Evolutionary conservation across 352 stramenopile species (phyloP), one percentile per base, ranked within the genome.

Genomic region (Globisporangium mamillatum): DNA sequence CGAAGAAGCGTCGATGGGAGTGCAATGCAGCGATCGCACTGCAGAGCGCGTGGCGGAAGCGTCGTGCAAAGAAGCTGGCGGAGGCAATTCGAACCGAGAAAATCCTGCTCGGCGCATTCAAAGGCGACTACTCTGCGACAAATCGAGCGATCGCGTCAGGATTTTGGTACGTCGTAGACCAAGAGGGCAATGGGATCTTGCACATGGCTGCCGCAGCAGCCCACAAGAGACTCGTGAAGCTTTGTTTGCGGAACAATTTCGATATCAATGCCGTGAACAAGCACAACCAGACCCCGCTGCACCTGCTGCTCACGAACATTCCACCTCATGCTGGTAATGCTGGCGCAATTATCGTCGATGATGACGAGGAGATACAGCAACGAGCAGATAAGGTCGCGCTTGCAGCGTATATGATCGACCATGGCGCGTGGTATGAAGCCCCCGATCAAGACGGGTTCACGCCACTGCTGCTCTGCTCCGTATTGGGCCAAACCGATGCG

Each of bases 341-440:
- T 24, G 27, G 16, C 10, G 12, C n/a, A 14, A 52, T 32, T 22
- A 8, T 38, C 10, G 41, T 29, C 22, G 63, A 73, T 4, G 44
- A 48, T 2, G 66, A 59, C 46, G 60, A 74, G 27, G 34, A 69
- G 2, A 61, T 41, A 36, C 73, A 68, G 34, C 67, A 68, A 16
- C 70, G 70, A 29, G 58, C 75, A 1, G 79, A 90, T 5, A 80
- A 84, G 16, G 69, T 93, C 3, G 78, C 73, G 4, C 55, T 94
- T 10, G 79, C 74, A 1, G 80, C 79, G 29, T 96, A 96, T 53
- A 91, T 96, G 86, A 91, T 96, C n/a, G 79, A 92, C 57, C 86
- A 96, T 57, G 88, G 85, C 3, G 88, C 84, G 8, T 93, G 86
- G 86, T 84, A 92, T 41, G 86, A 94, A 82, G 80, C 82, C 10